Evolutionary conservation across 78 protist species (phyloP).

Genomic region (Anaeramoeba flamelloides): DNA sequence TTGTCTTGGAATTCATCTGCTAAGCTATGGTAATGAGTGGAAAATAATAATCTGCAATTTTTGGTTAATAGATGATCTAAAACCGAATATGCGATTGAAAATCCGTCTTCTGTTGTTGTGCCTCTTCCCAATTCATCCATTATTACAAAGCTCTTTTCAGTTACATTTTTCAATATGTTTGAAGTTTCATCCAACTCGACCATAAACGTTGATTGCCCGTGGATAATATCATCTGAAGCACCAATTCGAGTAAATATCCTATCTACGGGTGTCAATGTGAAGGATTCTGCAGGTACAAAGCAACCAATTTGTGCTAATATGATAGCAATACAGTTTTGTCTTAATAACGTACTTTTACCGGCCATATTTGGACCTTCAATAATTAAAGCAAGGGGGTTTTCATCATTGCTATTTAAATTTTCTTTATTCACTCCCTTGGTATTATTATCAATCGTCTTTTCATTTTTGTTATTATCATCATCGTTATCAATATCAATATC

Average conservation of each 20-base stretch:
- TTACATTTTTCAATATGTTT: conserved; percentile 29
- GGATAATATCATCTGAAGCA: conserved; percentile 60
- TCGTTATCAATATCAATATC: too few species aligned
- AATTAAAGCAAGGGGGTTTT: neutral
- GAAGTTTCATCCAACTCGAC: conserved; percentile 46
- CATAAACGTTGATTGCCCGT: conserved; percentile 86
- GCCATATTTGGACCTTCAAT: neutral
- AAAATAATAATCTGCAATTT: conserved; percentile 63
- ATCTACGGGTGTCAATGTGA: conserved; percentile 65
- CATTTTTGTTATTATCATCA: too few species aligned
- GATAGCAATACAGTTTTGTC: conserved; percentile 54
- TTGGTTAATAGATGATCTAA: conserved; percentile 9
- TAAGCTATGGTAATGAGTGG: conserved; percentile 89
- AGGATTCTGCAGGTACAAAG: conserved; percentile 62
- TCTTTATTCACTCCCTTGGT: too few species aligned
- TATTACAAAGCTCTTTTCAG: conserved; percentile 68
- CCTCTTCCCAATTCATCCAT: conserved; percentile 82
- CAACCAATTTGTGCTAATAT: conserved; percentile 91
- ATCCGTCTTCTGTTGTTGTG: conserved; percentile 22
- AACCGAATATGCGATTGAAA: conserved; percentile 52
- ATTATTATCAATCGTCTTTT: too few species aligned
- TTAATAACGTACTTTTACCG: conserved; percentile 65
- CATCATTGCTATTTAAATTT: too few species aligned
- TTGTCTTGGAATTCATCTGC: conserved; percentile 30
- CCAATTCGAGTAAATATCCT: conserved; percentile 84